Percentiles rank a stretch among this genome's conserved stretches.
Conservation (phyloP, 169 alveolate species). For the Amoebophrya sp. region DNA sequence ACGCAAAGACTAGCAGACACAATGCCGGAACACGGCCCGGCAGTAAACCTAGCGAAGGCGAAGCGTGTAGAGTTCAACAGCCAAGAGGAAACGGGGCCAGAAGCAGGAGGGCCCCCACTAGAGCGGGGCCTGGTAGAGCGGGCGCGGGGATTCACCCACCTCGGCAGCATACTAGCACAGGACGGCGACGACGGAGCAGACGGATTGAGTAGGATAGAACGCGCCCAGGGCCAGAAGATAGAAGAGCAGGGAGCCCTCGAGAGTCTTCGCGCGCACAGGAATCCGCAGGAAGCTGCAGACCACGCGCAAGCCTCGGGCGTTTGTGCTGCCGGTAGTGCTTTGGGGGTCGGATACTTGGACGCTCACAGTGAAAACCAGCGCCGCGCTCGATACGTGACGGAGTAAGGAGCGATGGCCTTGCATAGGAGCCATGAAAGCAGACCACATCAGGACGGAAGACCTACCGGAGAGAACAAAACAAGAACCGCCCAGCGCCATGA, state of each 20-base stretch:
- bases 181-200: not conserved
- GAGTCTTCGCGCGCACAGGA: not conserved
- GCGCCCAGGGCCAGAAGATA: not conserved
- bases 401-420: not conserved
- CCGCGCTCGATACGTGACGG: not conserved
- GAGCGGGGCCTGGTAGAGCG: no score
- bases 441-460: not conserved
- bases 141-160: not conserved
- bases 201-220: not conserved
- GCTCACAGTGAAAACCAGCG: not conserved
- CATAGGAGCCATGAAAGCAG: not conserved
- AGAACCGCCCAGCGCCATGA: not conserved
- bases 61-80: not conserved
- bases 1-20: not conserved
- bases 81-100: not conserved
- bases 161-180: not conserved
- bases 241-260: not conserved
- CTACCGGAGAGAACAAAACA: not conserved
- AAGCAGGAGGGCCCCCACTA: no score
- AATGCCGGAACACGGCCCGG: not conserved
- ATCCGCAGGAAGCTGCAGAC: not conserved
- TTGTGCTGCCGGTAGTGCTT: not conserved
- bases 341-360: not conserved
- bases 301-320: not conserved
- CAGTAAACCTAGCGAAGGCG: not conserved